Percentiles rank a stretch among this genome's conserved stretches.
These are phyloP conservation scores for Aspergillus egyptiacus DNA, from an alignment of 495 filamentous ascomycete genomes.

Conservation along the genomic window DNA sequence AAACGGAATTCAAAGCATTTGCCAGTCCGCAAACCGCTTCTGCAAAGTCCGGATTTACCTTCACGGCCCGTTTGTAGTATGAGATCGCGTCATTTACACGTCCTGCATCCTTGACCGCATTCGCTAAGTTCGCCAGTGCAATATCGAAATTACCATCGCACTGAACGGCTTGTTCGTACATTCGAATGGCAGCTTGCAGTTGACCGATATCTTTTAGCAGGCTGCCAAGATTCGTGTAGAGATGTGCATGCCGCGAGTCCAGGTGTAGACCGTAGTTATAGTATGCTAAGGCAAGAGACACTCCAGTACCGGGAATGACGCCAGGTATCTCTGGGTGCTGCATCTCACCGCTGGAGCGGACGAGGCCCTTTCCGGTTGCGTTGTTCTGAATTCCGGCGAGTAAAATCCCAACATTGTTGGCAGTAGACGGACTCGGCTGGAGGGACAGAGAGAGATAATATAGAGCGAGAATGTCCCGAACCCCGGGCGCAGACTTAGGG, in stretches of 20 bases:
- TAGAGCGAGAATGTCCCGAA: constrained; percentile 88
- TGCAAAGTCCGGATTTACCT: constrained; percentile 89
- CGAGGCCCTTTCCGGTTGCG: constrained; percentile 36
- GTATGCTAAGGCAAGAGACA: constrained; percentile 83
- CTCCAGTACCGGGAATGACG: constrained; percentile 76
- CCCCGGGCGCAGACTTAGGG: constrained; percentile 60
- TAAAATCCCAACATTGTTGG: constrained; percentile 97
- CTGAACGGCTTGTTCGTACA: constrained; percentile 92
- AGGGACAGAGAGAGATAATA: constrained; percentile 96
- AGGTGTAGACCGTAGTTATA: constrained; percentile 88
- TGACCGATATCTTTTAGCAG: constrained; percentile 96
- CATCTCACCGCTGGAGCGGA: constrained; percentile 30
- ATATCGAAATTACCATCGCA: constrained; percentile 95
- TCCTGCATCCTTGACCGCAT: constrained; percentile 96
- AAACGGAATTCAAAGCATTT: constrained; percentile 94
- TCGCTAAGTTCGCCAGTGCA: constrained; percentile 92
- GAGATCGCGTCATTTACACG: constrained; percentile 83
- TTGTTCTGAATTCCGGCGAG: constrained; percentile 89
- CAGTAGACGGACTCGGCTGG: constrained; percentile 93
- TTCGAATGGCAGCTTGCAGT: constrained; percentile 81
- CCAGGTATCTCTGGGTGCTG: constrained; percentile 62
- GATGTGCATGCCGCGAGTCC: constrained; percentile 87
- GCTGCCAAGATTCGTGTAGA: constrained; percentile 95
- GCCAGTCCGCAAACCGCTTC: constrained; percentile 96
- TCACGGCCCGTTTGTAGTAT: constrained; percentile 88